Percentiles rank a stretch among this genome's conserved stretches.
Conservation (phyloP, 1,139 yeast species). For the Yamadazyma taylorii region DNA sequence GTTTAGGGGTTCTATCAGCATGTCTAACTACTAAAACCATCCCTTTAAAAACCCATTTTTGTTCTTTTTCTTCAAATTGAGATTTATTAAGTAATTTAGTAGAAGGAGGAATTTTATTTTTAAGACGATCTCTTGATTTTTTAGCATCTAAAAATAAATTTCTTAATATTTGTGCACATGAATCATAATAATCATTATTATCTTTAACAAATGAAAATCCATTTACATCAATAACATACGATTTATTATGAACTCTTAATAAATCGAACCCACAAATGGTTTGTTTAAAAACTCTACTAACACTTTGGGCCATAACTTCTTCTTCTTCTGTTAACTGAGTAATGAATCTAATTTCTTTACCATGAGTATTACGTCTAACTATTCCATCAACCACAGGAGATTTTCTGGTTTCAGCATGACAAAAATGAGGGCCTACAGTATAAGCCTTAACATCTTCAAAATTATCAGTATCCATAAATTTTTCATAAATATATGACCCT, state of each 20-base stretch:
- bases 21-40: conserved; percentile 90
- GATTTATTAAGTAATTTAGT: conserved; percentile 38
- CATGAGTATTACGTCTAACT: conserved; percentile 95
- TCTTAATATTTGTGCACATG: conserved; percentile 76
- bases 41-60: conserved; percentile 97
- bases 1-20: conserved; percentile 99
- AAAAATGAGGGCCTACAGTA: conserved; percentile 86
- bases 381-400: conserved; percentile 99
- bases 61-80: conserved; percentile 75
- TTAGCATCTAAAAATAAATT: conserved; percentile 65
- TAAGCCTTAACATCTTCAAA: conserved; percentile 98
- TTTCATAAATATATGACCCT: conserved; percentile 90
- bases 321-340: conserved; percentile 79
- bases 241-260: conserved; percentile 81
- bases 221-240: conserved; percentile 95
- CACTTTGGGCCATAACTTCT: conserved; percentile 73
- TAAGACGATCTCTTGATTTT: conserved; percentile 42
- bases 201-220: conserved; percentile 98
- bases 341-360: conserved; percentile 90
- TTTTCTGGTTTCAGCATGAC: conserved; percentile 98
- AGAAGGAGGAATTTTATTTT: conserved; percentile 39
- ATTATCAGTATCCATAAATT: conserved; percentile 96
- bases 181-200: conserved; percentile 80
- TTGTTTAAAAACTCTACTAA: conserved; percentile 78
- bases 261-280: conserved; percentile 98